Base-by-base conservation (phyloP, 225 moss, liverwort and hornwort genomes). In the Lunularia cruciata region DNA sequence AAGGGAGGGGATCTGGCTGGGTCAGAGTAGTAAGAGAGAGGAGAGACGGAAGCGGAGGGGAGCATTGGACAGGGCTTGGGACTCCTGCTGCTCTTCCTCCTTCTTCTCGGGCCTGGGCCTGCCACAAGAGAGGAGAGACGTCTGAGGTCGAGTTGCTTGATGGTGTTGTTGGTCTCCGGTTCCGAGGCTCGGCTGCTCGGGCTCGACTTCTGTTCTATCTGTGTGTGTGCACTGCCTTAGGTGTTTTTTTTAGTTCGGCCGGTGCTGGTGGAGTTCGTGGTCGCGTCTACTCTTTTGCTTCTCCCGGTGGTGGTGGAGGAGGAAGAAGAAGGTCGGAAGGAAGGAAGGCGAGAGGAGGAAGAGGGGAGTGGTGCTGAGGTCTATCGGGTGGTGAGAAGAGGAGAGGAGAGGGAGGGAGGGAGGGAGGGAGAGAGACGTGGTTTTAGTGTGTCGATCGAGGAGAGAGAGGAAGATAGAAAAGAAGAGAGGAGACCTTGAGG, bases 361-460 rank as follows among this genome's bases (percentile, higher is more conserved):
- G n/a, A n/a, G n/a, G n/a, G n/a, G n/a, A n/a, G n/a, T n/a, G n/a
- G n/a, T n/a, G n/a, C n/a, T n/a, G n/a, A n/a, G n/a, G n/a, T n/a
- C n/a, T n/a, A n/a, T 60, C n/a, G 19, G 2, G 37, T 37, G 20
- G 64, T 65, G 43, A 47, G 46, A 19, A 65, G 43, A 7, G 40
- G 40, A 63, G 45, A 19, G 28, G 26, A 42, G 49, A 34, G 67
- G 35, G 40, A 13, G 34, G 33, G 40, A 40, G 40, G 40, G 13
- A 13, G 40, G 13, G 40, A 13, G 13, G 40, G 19, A 48, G 65
- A 47, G 14, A 18, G 15, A 65, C 64, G 28, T 47, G 65, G 28
- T 33, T 51, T 52, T 52, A 52, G 33, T 67, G 23, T 33, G 32
- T 33, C 52, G 67, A 67, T 67, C 67, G 32, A 42, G 43, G 63